These are phyloP conservation scores for Trichosporon ovoides DNA, from an alignment of 1,284 basidiomycete species.

Conservation along the genomic window DNA sequence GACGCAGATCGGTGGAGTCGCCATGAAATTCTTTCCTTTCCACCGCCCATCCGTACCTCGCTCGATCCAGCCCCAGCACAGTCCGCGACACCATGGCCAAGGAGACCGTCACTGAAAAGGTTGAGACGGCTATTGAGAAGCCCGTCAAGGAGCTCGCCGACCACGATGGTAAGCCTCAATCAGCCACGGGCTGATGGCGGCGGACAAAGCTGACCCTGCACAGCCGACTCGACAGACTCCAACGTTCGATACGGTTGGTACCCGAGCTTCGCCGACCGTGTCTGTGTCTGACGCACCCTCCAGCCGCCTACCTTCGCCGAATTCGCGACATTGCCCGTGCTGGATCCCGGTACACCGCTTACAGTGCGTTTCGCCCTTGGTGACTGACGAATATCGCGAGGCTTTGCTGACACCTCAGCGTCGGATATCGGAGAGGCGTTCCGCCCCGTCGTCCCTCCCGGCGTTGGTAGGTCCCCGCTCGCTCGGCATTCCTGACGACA, in stretches of 20 bases:
- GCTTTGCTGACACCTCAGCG: conserved; percentile 51
- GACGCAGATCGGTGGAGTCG: too few species aligned
- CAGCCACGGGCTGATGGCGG: background rate
- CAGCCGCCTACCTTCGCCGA: conserved; percentile 72
- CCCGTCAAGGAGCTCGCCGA: conserved; percentile 4
- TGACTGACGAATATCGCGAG: background rate
- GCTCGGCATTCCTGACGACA: conserved; percentile 8
- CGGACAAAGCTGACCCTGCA: background rate
- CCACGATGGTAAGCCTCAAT: conserved; percentile 4
- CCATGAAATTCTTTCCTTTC: too few species aligned
- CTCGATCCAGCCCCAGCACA: too few species aligned
- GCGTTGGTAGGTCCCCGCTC: conserved; percentile 51
- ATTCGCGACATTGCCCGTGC: conserved; percentile 70
- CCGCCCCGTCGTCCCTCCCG: conserved; percentile 75
- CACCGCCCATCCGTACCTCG: too few species aligned
- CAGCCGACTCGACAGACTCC: conserved; percentile 47
- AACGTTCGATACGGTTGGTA: conserved; percentile 46
- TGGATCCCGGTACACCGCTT: conserved; percentile 70
- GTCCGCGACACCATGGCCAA: background rate
- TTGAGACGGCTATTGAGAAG: conserved; percentile 3
- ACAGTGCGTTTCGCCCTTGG: conserved; percentile 54
- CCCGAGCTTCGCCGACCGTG: too few species aligned
- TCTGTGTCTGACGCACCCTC: conserved; percentile 30
- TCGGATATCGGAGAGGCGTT: conserved; percentile 91
- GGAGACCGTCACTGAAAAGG: background rate